A percentile compares a stretch with the other conserved stretches of the same genome.
Conservation (phyloP, 225 moss, liverwort and hornwort species). For the Physcomitrium patens region DNA sequence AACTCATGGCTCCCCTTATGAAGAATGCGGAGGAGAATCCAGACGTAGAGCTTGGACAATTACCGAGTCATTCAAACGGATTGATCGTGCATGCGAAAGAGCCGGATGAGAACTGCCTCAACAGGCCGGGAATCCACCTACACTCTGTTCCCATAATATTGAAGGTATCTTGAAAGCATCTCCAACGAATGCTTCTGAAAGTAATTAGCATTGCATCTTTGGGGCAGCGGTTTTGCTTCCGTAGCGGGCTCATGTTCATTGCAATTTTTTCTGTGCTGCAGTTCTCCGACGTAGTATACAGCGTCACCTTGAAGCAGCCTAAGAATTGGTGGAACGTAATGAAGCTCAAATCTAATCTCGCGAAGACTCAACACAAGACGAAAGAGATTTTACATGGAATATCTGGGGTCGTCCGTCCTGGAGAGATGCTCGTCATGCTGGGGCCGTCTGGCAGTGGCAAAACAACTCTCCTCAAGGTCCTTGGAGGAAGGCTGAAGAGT, state of each 20-base stretch:
- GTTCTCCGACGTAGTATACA: slow-evolving; percentile 77
- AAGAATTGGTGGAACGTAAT: slow-evolving; percentile 58
- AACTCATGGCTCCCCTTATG: slow-evolving; percentile 35
- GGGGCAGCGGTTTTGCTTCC: background rate
- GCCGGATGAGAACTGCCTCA: background rate
- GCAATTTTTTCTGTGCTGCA: slow-evolving; percentile 29
- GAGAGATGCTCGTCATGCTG: slow-evolving; percentile 84
- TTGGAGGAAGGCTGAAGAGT: slow-evolving; percentile 62
- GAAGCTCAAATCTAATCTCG: slow-evolving; percentile 38
- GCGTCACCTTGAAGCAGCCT: slow-evolving; percentile 44
- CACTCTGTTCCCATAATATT: slow-evolving; percentile 35
- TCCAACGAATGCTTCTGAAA: background rate
- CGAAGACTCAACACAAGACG: slow-evolving; percentile 1
- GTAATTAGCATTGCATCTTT: background rate
- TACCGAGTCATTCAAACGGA: background rate
- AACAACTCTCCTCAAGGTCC: slow-evolving; percentile 67
- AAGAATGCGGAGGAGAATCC: slow-evolving; percentile 29
- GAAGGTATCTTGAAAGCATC: slow-evolving; percentile 22
- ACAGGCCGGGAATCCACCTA: background rate
- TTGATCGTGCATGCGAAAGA: background rate
- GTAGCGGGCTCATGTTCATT: background rate
- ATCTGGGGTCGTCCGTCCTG: slow-evolving; percentile 62
- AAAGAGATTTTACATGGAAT: slow-evolving; percentile 68
- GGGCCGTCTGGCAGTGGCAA: slow-evolving; percentile 91
- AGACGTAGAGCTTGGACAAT: slow-evolving; percentile 36